Conservation (phyloP, 805 yeast genomes). For the Yarrowia yakushimensis region DNA sequence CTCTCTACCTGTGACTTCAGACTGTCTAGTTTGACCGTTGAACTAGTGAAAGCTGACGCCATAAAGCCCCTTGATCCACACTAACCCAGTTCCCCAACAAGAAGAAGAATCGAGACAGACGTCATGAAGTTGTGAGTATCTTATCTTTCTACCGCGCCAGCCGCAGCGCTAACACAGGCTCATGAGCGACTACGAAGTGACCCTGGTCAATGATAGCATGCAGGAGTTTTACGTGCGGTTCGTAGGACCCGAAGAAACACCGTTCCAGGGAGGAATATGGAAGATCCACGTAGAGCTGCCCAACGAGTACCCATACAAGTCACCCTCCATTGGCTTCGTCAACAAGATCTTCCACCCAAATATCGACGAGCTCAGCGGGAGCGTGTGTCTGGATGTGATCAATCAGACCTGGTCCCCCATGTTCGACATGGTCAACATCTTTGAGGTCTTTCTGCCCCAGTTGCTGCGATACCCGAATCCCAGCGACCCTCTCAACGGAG, state of each 20-base stretch:
- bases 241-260: slow-evolving; percentile 81
- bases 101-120: slow-evolving; percentile 82
- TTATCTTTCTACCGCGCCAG: not conserved
- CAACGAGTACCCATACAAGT: slow-evolving; percentile 90
- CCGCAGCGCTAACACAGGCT: slow-evolving; percentile 41
- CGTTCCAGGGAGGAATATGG: slow-evolving; percentile 90
- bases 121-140: slow-evolving; percentile 80
- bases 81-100: slow-evolving; percentile 51
- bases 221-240: slow-evolving; percentile 85
- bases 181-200: slow-evolving; percentile 91
- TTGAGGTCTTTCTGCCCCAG: slow-evolving; percentile 92
- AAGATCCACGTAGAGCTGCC: slow-evolving; percentile 89
- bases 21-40: too few species aligned
- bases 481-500: slow-evolving; percentile 86
- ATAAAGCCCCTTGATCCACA: too few species aligned
- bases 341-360: slow-evolving; percentile 94
- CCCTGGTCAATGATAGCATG: slow-evolving; percentile 73
- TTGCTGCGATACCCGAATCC: slow-evolving; percentile 89
- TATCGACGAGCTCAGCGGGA: slow-evolving; percentile 82
- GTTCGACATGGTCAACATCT: slow-evolving; percentile 86
- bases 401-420: slow-evolving; percentile 98
- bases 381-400: slow-evolving; percentile 92
- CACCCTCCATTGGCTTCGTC: slow-evolving; percentile 91
- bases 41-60: too few species aligned
- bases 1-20: too few species aligned